Evolutionary conservation across 306 rosid genomes (phyloP).

Genomic region (Rosa multiflora): DNA sequence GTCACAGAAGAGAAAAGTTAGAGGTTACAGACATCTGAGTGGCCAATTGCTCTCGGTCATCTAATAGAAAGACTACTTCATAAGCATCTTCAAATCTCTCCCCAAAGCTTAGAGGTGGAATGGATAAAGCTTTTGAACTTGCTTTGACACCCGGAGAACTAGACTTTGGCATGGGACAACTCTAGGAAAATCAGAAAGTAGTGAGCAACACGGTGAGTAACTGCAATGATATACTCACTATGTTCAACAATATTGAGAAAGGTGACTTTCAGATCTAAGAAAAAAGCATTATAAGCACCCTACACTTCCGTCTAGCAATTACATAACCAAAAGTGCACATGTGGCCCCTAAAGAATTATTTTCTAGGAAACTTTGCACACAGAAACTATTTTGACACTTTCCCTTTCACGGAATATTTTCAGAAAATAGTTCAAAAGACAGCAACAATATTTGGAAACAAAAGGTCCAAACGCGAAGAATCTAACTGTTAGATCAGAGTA

Average conservation of each 20-base stretch:
- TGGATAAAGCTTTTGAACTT: conserved; percentile 44
- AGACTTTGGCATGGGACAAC: conserved; percentile 34
- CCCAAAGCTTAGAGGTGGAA: conserved; percentile 81
- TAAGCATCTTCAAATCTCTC: conserved; percentile 86
- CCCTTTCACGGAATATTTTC: not conserved
- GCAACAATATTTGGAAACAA: not conserved
- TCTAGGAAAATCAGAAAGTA: conserved; percentile 38
- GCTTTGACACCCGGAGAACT: conserved; percentile 33
- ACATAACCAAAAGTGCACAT: not conserved
- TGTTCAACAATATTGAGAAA: conserved; percentile 2
- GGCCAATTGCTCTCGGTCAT: conserved; percentile 90
- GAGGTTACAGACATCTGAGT: conserved; percentile 66
- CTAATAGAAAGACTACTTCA: conserved; percentile 73
- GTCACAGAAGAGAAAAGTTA: not conserved
- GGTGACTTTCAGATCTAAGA: not conserved
- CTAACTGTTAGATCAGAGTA: not conserved
- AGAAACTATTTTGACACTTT: not conserved
- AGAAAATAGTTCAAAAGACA: not conserved
- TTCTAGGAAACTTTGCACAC: not conserved
- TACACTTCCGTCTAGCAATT: not conserved
- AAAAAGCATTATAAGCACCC: not conserved
- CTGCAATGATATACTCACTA: not conserved
- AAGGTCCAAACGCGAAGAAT: not conserved
- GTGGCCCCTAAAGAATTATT: not conserved
- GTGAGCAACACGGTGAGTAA: conserved; percentile 13